phyloP scores from a whole-genome alignment of 805 yeast genomes.

The Saccharomycopsis amapae region DNA sequence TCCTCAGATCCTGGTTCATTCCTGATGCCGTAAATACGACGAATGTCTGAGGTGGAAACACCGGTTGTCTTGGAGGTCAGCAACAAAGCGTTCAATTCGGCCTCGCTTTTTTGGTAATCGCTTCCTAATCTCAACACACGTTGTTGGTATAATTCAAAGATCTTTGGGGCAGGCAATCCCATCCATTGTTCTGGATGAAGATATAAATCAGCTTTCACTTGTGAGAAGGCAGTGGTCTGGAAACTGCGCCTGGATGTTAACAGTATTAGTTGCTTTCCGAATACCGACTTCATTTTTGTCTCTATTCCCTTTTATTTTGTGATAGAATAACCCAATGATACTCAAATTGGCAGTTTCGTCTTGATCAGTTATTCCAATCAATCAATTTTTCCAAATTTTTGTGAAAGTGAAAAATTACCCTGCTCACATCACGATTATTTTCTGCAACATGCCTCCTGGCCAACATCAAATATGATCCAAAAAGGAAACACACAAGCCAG shows the following conservation, averaged over 20 bases:
- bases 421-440: too few relatives aligned
- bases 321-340: too few relatives aligned
- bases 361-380: too few relatives aligned
- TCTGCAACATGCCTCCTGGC: too few relatives aligned
- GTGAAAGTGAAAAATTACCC: too few relatives aligned
- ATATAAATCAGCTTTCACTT: slow-evolving; percentile 29
- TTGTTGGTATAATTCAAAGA: slow-evolving; percentile 52
- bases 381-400: too few relatives aligned
- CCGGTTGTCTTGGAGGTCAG: slow-evolving; percentile 40
- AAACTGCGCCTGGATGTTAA: neutral
- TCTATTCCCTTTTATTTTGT: too few relatives aligned
- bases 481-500: too few relatives aligned
- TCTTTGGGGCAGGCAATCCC: slow-evolving; percentile 56
- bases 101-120: slow-evolving; percentile 40
- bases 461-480: too few relatives aligned
- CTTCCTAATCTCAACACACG: slow-evolving; percentile 51
- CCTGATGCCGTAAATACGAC: slow-evolving; percentile 23
- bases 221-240: neutral
- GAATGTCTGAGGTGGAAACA: slow-evolving; percentile 26
- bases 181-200: slow-evolving; percentile 65
- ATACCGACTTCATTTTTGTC: too few relatives aligned
- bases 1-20: slow-evolving; percentile 35
- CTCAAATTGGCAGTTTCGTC: too few relatives aligned
- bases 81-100: slow-evolving; percentile 51
- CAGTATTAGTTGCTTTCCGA: too few relatives aligned